Percentiles rank a stretch among this genome's conserved stretches.
phyloP scores from a whole-genome alignment of 306 rosid genomes.

The Vigna trinervia region DNA sequence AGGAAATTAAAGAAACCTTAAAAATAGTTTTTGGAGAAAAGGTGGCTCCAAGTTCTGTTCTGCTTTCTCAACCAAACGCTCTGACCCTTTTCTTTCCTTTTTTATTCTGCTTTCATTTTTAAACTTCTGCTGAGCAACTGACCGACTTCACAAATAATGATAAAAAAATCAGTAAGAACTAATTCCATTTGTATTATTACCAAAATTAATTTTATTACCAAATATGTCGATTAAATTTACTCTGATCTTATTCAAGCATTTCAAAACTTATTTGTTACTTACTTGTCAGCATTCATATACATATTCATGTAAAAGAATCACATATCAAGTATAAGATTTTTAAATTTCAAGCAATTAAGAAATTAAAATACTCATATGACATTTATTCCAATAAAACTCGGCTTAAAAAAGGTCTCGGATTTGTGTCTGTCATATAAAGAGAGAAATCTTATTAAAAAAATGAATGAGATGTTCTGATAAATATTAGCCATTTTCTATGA shows the following conservation, averaged over 20 bases:
- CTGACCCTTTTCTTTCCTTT: constrained; percentile 43
- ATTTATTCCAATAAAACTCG: too few relatives aligned
- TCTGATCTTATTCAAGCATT: not conserved
- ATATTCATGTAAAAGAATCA: too few relatives aligned
- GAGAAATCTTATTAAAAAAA: too few relatives aligned
- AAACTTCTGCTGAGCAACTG: constrained; percentile 33
- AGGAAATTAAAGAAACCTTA: constrained; percentile 28
- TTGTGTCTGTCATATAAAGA: too few relatives aligned
- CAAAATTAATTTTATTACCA: not conserved
- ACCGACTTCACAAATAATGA: constrained; percentile 32
- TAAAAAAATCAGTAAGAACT: not conserved
- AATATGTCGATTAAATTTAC: not conserved
- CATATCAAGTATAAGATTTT: too few relatives aligned
- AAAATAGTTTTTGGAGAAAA: constrained; percentile 40
- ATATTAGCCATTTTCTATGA: too few relatives aligned
- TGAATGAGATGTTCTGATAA: too few relatives aligned
- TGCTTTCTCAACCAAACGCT: constrained; percentile 50
- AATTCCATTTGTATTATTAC: constrained; percentile 22
- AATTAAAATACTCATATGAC: too few relatives aligned
- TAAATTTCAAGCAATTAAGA: too few relatives aligned
- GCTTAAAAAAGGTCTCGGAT: too few relatives aligned
- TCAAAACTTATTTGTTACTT: not conserved
- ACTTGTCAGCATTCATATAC: too few relatives aligned
- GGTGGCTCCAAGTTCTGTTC: constrained; percentile 40
- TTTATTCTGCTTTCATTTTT: constrained; percentile 7